A percentile compares a stretch with the other conserved stretches of the same genome.
phyloP scores from a whole-genome alignment of 2,329 filamentous ascomycete genomes.

The Colletotrichum sp. region DNA sequence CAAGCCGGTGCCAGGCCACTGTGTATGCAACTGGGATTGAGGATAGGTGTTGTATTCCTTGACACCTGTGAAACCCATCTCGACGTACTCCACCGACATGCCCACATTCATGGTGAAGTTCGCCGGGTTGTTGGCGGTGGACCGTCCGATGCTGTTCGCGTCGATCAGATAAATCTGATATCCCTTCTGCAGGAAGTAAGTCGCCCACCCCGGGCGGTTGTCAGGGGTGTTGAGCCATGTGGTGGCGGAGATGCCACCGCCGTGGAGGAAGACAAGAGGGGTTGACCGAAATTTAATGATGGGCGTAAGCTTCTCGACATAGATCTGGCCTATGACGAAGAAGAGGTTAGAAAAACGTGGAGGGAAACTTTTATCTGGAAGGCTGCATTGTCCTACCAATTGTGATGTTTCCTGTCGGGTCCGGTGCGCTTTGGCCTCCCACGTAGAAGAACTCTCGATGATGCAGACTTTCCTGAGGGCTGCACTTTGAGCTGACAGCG shows the following conservation, averaged over 20 bases:
- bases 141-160: slow-evolving; percentile 38
- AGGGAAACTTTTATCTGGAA: accelerated
- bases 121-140: slow-evolving; percentile 30
- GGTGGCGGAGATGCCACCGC: slow-evolving; percentile 33
- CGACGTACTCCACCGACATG: slow-evolving; percentile 28
- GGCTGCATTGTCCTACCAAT: neutral
- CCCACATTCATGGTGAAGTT: slow-evolving; percentile 28
- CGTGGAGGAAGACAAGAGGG: slow-evolving; percentile 37
- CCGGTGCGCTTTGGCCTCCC: slow-evolving; percentile 29
- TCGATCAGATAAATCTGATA: slow-evolving; percentile 46
- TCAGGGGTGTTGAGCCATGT: slow-evolving; percentile 45
- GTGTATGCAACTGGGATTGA: slow-evolving; percentile 35
- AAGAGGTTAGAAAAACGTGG: neutral
- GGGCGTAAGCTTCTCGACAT: slow-evolving; percentile 36
- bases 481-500: slow-evolving; percentile 8
- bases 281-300: slow-evolving; percentile 23
- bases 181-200: slow-evolving; percentile 43
- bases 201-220: slow-evolving; percentile 44
- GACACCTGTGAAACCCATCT: slow-evolving; percentile 29
- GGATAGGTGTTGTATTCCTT: slow-evolving; percentile 32
- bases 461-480: slow-evolving; percentile 10
- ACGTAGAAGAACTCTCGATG: slow-evolving; percentile 33
- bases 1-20: slow-evolving; percentile 35
- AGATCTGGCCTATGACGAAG: slow-evolving; percentile 29
- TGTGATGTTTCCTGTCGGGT: slow-evolving; percentile 26